phyloP scores from a whole-genome alignment of 306 rosid species.

The Ceratonia siliqua region DNA sequence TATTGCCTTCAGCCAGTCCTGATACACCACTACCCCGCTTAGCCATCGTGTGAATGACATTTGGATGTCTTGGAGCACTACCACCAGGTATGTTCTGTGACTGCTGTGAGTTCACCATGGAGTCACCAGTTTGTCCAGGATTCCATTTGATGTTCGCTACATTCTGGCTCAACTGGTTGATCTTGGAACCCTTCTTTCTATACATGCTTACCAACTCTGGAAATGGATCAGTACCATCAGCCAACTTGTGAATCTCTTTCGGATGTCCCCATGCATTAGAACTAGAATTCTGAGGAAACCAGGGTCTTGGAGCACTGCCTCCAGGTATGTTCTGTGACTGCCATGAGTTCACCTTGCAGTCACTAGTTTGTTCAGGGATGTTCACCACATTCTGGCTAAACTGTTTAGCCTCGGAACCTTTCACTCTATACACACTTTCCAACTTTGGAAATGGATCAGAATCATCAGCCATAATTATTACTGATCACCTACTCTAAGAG shows the following conservation, averaged over 20 bases:
- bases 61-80: slow-evolving; percentile 31
- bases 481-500: background rate
- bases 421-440: background rate
- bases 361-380: slow-evolving; percentile 26
- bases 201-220: background rate
- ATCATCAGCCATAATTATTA: background rate
- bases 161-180: too few species aligned
- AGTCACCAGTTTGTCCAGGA: slow-evolving; percentile 21
- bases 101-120: background rate
- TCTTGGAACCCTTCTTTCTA: background rate
- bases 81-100: background rate
- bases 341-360: background rate
- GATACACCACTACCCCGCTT: background rate
- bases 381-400: too few species aligned
- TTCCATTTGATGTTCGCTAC: too few species aligned
- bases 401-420: background rate
- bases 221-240: background rate
- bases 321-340: background rate
- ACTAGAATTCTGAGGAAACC: slow-evolving; percentile 29
- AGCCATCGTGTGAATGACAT: slow-evolving; percentile 15
- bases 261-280: slow-evolving; percentile 39
- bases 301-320: slow-evolving; percentile 31
- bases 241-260: slow-evolving; percentile 22
- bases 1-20: slow-evolving; percentile 14
- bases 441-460: background rate